A percentile compares a stretch with the other conserved stretches of the same genome.
Evolutionary conservation across 2,329 filamentous ascomycete species (phyloP).

Genomic region (Arthrobotrys iridis): DNA sequence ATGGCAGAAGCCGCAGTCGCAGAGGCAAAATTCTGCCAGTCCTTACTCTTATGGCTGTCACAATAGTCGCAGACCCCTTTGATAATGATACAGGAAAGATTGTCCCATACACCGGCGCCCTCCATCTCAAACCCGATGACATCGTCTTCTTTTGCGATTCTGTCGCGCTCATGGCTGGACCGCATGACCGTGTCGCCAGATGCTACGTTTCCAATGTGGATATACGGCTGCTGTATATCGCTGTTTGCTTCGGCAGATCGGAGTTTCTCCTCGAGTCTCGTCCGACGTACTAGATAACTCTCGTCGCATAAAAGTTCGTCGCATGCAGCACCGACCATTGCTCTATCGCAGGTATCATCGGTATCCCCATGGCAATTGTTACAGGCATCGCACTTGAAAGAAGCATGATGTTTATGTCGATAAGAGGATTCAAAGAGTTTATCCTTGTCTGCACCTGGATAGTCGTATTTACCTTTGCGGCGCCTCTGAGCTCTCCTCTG

Average conservation of each 20-base stretch:
- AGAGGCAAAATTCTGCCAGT: constrained; percentile 63
- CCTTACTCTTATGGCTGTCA: constrained; percentile 62
- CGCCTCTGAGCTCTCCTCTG: constrained; percentile 41
- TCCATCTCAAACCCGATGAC: constrained; percentile 61
- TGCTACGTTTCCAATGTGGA: constrained; percentile 61
- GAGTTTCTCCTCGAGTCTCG: constrained; percentile 8
- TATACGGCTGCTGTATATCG: constrained; percentile 27
- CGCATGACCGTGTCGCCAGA: constrained; percentile 61
- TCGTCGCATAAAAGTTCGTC: constrained; percentile 59
- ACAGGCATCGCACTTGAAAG: constrained; percentile 23
- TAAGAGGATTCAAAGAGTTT: constrained; percentile 59
- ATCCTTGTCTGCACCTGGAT: constrained; percentile 59
- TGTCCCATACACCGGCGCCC: constrained; percentile 61
- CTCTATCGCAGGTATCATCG: constrained; percentile 56
- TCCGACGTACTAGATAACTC: constrained; percentile 36
- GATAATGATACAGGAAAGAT: constrained; percentile 59
- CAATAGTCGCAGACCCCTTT: constrained; percentile 63
- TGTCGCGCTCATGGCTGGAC: constrained; percentile 59
- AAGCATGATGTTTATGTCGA: constrained; percentile 59
- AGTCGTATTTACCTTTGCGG: constrained; percentile 53
- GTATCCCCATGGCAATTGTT: constrained; percentile 19
- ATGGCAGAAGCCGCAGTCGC: constrained; percentile 61
- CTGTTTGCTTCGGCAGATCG: background rate
- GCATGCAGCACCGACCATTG: constrained; percentile 56
- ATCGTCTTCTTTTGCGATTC: constrained; percentile 55